These are phyloP conservation scores for Pilaira anomala DNA, from an alignment of 192 early-diverging fungal genomes.

Conservation along the genomic window DNA sequence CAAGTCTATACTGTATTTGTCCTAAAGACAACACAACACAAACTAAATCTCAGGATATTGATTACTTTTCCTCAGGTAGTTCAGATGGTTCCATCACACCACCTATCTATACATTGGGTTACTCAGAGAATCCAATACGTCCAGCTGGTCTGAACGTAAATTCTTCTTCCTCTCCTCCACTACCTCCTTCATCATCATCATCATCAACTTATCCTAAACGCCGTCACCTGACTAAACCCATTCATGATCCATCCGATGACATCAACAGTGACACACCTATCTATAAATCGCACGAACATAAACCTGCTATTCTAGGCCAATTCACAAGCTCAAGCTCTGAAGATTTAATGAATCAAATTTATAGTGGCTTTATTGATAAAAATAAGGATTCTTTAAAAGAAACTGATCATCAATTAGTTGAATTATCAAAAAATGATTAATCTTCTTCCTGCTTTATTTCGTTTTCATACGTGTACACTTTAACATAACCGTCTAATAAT, in stretches of 20 bases:
- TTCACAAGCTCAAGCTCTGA: conserved; percentile 30
- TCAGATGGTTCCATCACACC: conserved; percentile 30
- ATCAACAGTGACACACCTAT: conserved; percentile 36
- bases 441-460: no score
- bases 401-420: no score
- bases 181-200: not conserved
- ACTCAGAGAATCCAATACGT: not conserved
- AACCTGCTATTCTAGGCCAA: conserved; percentile 25
- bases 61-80: conserved; percentile 23
- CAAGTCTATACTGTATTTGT: conserved; percentile 19
- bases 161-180: not conserved
- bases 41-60: not conserved
- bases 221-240: conserved; percentile 20
- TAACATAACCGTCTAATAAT: conserved; percentile 61
- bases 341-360: conserved; percentile 38
- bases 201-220: not conserved
- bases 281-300: conserved; percentile 24
- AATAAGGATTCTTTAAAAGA: no score
- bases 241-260: conserved; percentile 35
- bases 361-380: conserved; percentile 28
- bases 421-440: no score
- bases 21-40: conserved; percentile 2
- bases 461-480: conserved; percentile 53
- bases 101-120: not conserved
- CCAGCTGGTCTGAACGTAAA: conserved; percentile 4